These are phyloP conservation scores for Verticillium albo-atrum DNA, from an alignment of 2,329 filamentous ascomycete genomes.

Conservation along the genomic window DNA sequence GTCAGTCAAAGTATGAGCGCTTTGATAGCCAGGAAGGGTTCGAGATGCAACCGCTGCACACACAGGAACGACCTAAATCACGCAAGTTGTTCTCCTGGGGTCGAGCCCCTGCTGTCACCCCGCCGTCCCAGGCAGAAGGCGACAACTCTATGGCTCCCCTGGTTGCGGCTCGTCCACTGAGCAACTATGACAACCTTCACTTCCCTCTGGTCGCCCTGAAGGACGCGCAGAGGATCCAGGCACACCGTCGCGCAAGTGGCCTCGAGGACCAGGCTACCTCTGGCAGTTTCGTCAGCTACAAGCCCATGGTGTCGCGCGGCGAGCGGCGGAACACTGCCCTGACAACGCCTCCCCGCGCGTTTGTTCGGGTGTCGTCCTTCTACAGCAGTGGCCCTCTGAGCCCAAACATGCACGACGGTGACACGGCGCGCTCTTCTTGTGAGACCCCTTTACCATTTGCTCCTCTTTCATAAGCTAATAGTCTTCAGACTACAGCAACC, in stretches of 20 bases:
- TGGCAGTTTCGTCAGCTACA: constrained; percentile 3
- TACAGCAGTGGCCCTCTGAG: not conserved
- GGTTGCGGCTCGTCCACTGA: not conserved
- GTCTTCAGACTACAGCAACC: not conserved
- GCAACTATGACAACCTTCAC: not conserved
- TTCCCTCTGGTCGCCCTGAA: constrained; percentile 7
- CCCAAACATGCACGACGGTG: not conserved
- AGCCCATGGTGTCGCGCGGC: not conserved
- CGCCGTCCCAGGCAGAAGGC: not conserved
- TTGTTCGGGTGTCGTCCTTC: not conserved
- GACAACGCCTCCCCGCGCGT: not conserved
- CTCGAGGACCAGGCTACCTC: constrained; percentile 12
- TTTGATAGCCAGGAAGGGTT: not conserved
- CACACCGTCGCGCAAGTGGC: constrained; percentile 10
- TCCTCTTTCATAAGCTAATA: not conserved
- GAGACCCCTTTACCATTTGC: not conserved
- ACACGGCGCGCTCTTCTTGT: not conserved
- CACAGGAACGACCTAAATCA: not conserved
- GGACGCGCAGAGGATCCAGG: constrained; percentile 8
- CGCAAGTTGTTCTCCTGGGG: not conserved
- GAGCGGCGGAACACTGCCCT: not conserved
- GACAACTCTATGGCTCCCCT: not conserved
- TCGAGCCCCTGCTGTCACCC: not conserved
- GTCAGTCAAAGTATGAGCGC: not conserved
- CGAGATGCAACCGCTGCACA: not conserved